These are phyloP conservation scores for Paratinospora sagittata DNA, from an alignment of 164 flowering plant species.

Conservation along the genomic window DNA sequence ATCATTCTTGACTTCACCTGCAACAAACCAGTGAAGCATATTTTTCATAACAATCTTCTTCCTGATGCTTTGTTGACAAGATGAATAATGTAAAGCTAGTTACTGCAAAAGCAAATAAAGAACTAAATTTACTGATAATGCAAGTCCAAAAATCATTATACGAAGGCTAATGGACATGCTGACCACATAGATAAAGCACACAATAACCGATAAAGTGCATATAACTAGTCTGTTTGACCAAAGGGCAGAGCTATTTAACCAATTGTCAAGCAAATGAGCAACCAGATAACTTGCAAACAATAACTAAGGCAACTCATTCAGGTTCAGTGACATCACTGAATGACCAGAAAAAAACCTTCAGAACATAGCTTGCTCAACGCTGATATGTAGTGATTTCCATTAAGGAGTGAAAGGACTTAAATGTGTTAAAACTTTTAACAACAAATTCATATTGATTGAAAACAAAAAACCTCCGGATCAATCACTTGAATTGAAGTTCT, in stretches of 20 bases:
- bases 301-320: too few species aligned
- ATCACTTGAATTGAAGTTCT: too few species aligned
- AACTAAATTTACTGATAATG: not conserved
- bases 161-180: not conserved
- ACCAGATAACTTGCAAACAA: too few species aligned
- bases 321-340: not conserved
- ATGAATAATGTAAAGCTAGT: not conserved
- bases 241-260: too few species aligned
- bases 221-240: not conserved
- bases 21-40: constrained; percentile 14
- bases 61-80: not conserved
- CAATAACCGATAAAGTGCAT: not conserved
- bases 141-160: not conserved
- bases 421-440: too few species aligned
- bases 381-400: not conserved
- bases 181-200: not conserved
- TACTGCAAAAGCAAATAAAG: not conserved
- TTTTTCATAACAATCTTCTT: not conserved
- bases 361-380: not conserved
- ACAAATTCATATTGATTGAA: too few species aligned
- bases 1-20: constrained; percentile 98
- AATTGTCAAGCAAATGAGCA: too few species aligned
- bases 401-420: too few species aligned
- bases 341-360: not conserved
- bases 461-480: too few species aligned